Base-by-base conservation (phyloP, 768 basidiomycete species). In the Leucosporidium scottii region DNA sequence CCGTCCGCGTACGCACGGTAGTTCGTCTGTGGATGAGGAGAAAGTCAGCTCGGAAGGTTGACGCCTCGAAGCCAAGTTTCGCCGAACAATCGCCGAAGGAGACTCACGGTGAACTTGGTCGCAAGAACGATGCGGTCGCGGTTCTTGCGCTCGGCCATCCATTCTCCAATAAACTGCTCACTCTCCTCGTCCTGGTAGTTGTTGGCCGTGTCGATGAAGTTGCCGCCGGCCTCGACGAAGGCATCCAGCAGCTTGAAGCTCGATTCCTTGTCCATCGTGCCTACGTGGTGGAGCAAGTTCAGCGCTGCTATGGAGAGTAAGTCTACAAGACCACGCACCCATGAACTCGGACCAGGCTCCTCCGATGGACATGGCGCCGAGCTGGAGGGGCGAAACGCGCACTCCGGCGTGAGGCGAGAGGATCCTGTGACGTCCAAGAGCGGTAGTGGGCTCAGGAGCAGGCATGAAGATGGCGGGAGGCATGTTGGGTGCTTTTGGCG, bases 151-250 rank as follows among this genome's bases (percentile, higher is more conserved):
- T 75, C 68, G 59, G 80, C 78, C 60, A 80, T 79, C 83, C 83
- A 84, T 69, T 83, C 81, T 5, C 83, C 84, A 31, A 84, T 79
- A 70, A 82, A 81, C 66, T 76, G 73, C 74, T 88, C 85, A 5
- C 83, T 84, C n/a, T 80, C 74, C 67, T 83, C 85, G 65, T 84
- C 81, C 69, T 86, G 84, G 74, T 83, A 83, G 70, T 73, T 76
- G 62, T 81, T 83, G 18, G 82, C 80, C 3, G 83, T 83, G 51
- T 73, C 67, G 21, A 68, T 49, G 65, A 80, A 80, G 76, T 83
- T 82, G 2, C 84, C 83, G 20, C 83, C 83, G 0, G 78, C 78
- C 17, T 81, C 78, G 58, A 77, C 79, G 72, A 72, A 83, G 15
- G 81, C 80, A 49, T 84, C 82, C n/a, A 84, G 78, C 12, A 79